These are phyloP conservation scores for Raphanus hybrid DNA, from an alignment of 441 rosid species.

Conservation along the genomic window DNA sequence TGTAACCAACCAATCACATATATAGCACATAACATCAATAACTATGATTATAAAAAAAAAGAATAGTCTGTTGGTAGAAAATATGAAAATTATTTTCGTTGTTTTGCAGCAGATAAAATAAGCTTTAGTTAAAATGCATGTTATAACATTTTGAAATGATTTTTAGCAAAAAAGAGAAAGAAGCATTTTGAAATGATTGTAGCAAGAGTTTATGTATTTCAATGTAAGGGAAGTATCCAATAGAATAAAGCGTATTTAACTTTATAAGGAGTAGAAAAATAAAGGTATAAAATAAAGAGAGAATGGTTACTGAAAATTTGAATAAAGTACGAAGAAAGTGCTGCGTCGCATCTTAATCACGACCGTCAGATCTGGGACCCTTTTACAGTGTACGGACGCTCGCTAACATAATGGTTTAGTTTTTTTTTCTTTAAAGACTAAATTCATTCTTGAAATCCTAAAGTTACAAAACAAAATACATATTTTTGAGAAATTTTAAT, in stretches of 20 bases:
- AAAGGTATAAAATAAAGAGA: background rate
- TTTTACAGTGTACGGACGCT: constrained; percentile 59
- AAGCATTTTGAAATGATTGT: background rate
- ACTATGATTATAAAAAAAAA: background rate
- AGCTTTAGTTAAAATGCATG: background rate
- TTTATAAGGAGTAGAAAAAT: constrained; percentile 25
- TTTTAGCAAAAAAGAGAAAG: background rate
- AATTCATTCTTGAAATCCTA: background rate
- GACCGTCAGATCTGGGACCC: constrained; percentile 55
- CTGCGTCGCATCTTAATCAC: constrained; percentile 61
- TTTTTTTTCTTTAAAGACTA: too few species aligned
- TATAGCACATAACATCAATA: background rate
- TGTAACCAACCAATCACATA: background rate
- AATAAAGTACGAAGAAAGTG: constrained; percentile 46
- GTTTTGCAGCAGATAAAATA: background rate
- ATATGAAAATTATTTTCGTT: background rate
- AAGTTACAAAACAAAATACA: background rate
- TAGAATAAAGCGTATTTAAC: constrained; percentile 15
- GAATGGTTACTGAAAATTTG: constrained; percentile 38
- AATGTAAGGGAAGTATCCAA: background rate
- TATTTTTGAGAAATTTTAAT: background rate
- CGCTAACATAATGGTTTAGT: background rate
- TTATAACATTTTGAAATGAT: background rate
- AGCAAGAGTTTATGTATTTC: background rate
- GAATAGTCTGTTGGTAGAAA: background rate